Conservation (phyloP, 2,329 filamentous ascomycete genomes). For the Aspergillus viridinutans region DNA sequence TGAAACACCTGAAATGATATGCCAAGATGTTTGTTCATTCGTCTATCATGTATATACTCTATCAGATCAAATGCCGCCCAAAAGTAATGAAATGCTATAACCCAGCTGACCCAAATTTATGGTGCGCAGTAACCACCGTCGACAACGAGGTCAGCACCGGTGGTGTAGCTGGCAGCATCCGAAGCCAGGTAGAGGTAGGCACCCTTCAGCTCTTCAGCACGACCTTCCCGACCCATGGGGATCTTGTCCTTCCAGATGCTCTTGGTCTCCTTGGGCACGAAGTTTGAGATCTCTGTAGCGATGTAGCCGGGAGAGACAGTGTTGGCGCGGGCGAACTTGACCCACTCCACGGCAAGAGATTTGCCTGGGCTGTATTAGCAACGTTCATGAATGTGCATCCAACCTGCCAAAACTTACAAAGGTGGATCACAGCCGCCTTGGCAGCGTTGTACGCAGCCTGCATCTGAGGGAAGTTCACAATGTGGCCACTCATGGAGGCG, state of each 20-base stretch:
- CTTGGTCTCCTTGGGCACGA: constrained; percentile 63
- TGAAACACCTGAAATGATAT: not conserved
- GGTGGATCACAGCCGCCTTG: constrained; percentile 58
- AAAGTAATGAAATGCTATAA: too few species aligned
- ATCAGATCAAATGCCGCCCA: not conserved
- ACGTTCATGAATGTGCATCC: constrained; percentile 18
- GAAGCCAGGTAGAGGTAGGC: constrained; percentile 77
- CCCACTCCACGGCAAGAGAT: constrained; percentile 72
- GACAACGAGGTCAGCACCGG: constrained; percentile 67
- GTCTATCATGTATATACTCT: constrained; percentile 1
- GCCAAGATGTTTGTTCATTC: not conserved
- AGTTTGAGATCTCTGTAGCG: constrained; percentile 66
- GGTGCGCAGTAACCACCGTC: constrained; percentile 64
- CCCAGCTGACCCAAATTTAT: constrained; percentile 1
- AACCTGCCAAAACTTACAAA: constrained; percentile 42
- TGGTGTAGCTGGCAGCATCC: constrained; percentile 79
- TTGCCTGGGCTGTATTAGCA: constrained; percentile 46
- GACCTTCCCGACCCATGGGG: constrained; percentile 72
- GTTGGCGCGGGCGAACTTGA: constrained; percentile 68
- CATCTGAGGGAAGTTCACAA: constrained; percentile 71
- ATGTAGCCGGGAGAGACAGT: constrained; percentile 73
- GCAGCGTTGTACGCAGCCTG: constrained; percentile 71
- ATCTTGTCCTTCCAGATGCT: constrained; percentile 73
- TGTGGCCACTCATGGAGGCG: constrained; percentile 72
- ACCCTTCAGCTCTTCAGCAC: constrained; percentile 72